Base-by-base conservation (phyloP, 768 basidiomycete genomes). In the Neoboletus magnificus region DNA sequence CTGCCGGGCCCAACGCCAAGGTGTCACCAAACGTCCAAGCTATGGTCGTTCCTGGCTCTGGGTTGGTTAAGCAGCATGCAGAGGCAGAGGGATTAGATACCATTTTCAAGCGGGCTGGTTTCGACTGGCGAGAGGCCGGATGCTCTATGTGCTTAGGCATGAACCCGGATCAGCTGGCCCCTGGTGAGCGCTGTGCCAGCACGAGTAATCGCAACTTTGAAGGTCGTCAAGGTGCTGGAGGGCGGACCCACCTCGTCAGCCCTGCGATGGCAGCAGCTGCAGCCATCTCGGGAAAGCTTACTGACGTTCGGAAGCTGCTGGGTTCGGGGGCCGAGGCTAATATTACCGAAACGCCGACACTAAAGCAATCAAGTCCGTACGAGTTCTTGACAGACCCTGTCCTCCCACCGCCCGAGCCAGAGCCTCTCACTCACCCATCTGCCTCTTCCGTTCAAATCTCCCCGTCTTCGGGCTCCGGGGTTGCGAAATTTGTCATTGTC, bases 111-210 rank as follows among this genome's bases (percentile, higher is more conserved):
- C 86, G 88, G 42, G 93, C 93, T 35, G 93, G 93, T 32, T 96
- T 94, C 66, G 93, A 96, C 66, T 95, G 93, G 93, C 82, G 93
- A 49, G 93, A 96, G 72, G 93, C 93, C 32, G 93, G 93, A 33
- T 96, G 93, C 68, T 96, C 93, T 16, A 96, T 96, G 93, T 96
- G 93, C 74, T 73, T 96, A 62, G 93, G 92, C 40, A 96, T 96
- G 93, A 96, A 96, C 72, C 90, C 92, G 13, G 93, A 96, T 72
- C 91, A 93, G 66, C 77, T 96, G 48, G 79, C 81, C 18, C 90
- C 91, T 2, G 86, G 88, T 15, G 81, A 87, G 66, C 86, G 93
- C 42, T 95, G 93, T 65, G 93, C 93, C 11, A 92, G 90, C 62
- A 95, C 93, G 36, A 92, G 90, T 64, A 94, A 95, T 74, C 84